Evolutionary conservation across 177 flowering plant genomes (phyloP).

Genomic region (Vitis hybrid): DNA sequence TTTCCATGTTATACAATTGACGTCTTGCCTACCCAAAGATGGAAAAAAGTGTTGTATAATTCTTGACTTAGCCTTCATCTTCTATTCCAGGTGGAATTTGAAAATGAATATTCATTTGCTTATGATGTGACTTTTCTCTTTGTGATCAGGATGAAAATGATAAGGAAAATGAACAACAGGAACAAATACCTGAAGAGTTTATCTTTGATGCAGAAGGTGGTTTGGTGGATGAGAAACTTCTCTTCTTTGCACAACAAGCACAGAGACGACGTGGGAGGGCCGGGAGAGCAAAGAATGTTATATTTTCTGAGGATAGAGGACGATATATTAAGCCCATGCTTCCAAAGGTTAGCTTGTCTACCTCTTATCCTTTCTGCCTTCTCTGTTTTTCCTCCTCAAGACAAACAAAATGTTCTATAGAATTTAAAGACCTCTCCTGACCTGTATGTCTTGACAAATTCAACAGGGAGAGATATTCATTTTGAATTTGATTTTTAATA

Average conservation of each 20-base stretch:
- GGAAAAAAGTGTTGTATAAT: background rate
- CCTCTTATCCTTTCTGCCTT: background rate
- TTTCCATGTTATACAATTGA: background rate
- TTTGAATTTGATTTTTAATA: no score
- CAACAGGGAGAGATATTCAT: no score
- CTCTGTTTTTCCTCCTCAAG: background rate
- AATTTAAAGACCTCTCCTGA: no score
- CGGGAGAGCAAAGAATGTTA: conserved; percentile 96
- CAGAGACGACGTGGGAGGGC: conserved; percentile 93
- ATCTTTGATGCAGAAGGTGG: conserved; percentile 99
- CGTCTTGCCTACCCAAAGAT: no score
- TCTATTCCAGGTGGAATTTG: conserved; percentile 2
- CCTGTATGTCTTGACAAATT: no score
- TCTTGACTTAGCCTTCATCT: background rate
- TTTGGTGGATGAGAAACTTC: conserved; percentile 91
- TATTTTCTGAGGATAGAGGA: conserved; percentile 95
- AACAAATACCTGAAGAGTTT: conserved; percentile 94
- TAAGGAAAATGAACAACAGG: conserved; percentile 79
- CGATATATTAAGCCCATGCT: conserved; percentile 97
- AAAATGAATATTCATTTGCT: conserved; percentile 3
- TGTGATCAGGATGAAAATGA: conserved; percentile 71
- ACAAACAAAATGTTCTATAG: background rate
- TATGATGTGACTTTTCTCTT: conserved; percentile 7
- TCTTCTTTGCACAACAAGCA: conserved; percentile 97
- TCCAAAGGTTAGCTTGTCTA: conserved; percentile 52